These are phyloP conservation scores for Cichorium intybus DNA, from an alignment of 140 eudicot genomes.

Conservation along the genomic window DNA sequence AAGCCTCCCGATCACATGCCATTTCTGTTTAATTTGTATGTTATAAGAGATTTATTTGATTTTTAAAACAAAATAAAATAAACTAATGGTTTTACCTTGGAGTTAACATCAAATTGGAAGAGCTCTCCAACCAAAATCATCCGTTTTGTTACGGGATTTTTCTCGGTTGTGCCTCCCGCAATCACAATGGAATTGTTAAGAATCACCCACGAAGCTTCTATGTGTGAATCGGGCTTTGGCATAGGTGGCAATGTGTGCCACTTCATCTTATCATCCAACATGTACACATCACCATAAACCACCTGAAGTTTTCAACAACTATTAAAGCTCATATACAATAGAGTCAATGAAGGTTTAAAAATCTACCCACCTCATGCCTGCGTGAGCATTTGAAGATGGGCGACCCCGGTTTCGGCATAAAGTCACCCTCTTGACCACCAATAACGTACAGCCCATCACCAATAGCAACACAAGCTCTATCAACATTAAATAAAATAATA, in stretches of 20 bases:
- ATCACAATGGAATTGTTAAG: conserved; percentile 69
- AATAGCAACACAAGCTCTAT: conserved; percentile 79
- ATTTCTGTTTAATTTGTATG: conserved; percentile 48
- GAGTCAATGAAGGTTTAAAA: background rate
- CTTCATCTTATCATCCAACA: conserved; percentile 84
- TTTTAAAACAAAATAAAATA: background rate
- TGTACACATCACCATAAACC: conserved; percentile 74
- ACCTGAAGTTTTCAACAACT: conserved; percentile 41
- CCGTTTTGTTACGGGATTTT: conserved; percentile 80
- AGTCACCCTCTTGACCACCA: conserved; percentile 99
- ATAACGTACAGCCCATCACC: conserved; percentile 64
- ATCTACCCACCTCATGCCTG: conserved; percentile 66
- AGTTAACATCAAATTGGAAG: conserved; percentile 59
- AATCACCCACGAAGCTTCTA: conserved; percentile 83
- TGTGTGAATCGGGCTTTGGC: conserved; percentile 98
- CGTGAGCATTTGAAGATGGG: conserved; percentile 98
- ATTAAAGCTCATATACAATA: background rate
- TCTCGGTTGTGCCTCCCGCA: conserved; percentile 94
- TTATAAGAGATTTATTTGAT: background rate
- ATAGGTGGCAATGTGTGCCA: conserved; percentile 86
- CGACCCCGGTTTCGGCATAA: conserved; percentile 99
- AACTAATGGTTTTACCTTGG: conserved; percentile 51
- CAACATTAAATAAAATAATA: background rate
- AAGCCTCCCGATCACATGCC: conserved; percentile 85
- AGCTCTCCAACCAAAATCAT: conserved; percentile 90